Evolutionary conservation across 2,329 filamentous ascomycete genomes (phyloP).

Genomic region (Penicillium sp.): DNA sequence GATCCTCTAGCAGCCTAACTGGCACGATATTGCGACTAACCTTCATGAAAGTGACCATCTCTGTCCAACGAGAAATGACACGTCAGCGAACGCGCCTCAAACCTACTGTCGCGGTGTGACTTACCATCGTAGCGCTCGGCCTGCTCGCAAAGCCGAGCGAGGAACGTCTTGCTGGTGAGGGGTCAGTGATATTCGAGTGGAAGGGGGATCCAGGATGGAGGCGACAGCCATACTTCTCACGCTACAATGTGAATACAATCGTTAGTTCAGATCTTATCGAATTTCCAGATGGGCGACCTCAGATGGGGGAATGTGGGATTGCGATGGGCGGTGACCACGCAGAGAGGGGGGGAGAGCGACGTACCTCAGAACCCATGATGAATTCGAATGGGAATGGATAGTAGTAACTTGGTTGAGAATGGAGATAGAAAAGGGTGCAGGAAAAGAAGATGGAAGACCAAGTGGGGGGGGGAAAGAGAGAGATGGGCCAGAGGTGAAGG

Average conservation of each 20-base stretch:
- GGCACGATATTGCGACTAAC: slow-evolving; percentile 50
- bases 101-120: slow-evolving; percentile 24
- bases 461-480: slow-evolving; percentile 22
- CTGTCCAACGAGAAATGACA: slow-evolving; percentile 44
- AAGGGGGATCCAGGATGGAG: slow-evolving; percentile 12
- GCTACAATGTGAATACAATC: slow-evolving; percentile 50
- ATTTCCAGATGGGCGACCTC: slow-evolving; percentile 8
- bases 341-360: slow-evolving; percentile 44
- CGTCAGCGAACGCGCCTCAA: slow-evolving; percentile 11
- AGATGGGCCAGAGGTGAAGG: slow-evolving; percentile 14
- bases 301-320: slow-evolving; percentile 19
- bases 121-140: slow-evolving; percentile 98
- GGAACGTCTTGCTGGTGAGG: slow-evolving; percentile 89
- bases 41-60: slow-evolving; percentile 99
- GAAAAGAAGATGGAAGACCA: slow-evolving; percentile 26
- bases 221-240: slow-evolving; percentile 63
- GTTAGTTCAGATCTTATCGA: slow-evolving; percentile 43
- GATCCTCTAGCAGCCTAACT: slow-evolving; percentile 3
- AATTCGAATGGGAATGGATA: slow-evolving; percentile 21
- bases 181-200: slow-evolving; percentile 39
- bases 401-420: slow-evolving; percentile 17
- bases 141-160: slow-evolving; percentile 99
- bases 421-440: slow-evolving; percentile 18
- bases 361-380: slow-evolving; percentile 66
- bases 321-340: slow-evolving; percentile 30